Evolutionary conservation across 1,139 yeast species (phyloP).

Genomic region (Sugiyamaella sp.): DNA sequence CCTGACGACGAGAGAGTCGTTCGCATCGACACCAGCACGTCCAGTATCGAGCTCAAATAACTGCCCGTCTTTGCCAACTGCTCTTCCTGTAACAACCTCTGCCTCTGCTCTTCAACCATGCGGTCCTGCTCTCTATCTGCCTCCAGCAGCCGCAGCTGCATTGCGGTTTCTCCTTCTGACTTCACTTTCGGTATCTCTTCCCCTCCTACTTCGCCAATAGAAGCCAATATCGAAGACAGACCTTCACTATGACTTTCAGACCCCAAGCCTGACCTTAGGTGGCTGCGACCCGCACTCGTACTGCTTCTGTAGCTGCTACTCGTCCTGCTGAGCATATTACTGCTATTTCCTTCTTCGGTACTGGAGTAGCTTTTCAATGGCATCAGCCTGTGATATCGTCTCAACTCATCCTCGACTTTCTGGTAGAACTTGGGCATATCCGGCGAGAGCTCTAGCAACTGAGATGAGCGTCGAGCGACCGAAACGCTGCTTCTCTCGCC

Average conservation of each 20-base stretch:
- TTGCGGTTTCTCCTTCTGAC: conserved; percentile 6
- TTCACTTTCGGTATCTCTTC: too few relatives aligned
- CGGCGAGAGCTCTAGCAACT: background rate
- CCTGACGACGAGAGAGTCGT: background rate
- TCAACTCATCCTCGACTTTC: conserved; percentile 22
- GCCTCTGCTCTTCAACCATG: background rate
- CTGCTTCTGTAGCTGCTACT: too few relatives aligned
- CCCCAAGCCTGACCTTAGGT: background rate
- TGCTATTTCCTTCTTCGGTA: too few relatives aligned
- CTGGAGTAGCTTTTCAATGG: conserved; percentile 22
- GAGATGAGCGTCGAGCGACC: background rate
- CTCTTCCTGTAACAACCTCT: conserved; percentile 12
- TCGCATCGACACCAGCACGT: conserved; percentile 12
- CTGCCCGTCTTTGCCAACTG: conserved; percentile 8
- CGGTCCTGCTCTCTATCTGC: too few relatives aligned
- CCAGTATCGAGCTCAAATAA: conserved; percentile 7
- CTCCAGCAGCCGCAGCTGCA: too few relatives aligned
- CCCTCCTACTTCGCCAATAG: too few relatives aligned
- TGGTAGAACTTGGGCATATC: conserved; percentile 25
- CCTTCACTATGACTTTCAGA: background rate
- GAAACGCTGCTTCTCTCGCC: background rate
- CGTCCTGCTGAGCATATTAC: too few relatives aligned
- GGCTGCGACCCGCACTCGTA: too few relatives aligned
- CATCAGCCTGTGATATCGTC: conserved; percentile 24
- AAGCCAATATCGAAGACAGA: too few relatives aligned